Base-by-base conservation (phyloP, 1,139 yeast genomes). In the Pichia terricola region DNA sequence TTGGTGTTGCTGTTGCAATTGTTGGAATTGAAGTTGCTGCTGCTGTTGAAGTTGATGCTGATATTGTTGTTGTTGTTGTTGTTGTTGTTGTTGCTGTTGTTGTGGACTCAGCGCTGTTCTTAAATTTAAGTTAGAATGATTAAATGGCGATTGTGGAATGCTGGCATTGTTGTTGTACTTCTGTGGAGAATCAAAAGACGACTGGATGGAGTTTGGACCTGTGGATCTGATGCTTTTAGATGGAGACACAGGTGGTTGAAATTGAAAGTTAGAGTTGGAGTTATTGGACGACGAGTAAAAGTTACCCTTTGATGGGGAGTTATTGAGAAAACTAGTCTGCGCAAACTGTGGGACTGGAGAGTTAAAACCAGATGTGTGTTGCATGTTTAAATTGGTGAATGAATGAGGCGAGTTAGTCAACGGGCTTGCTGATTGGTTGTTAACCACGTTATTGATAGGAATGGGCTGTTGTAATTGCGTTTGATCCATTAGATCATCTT, bases 181-280 rank as follows among this genome's bases (percentile, higher is more conserved):
- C 34, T 55, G 56, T 11, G 58, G 58, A 3, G 61, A 56, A 9
- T 49, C 50, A 35, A 54, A 39, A 25, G 58, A 56, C 5, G 60
- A 50, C 38, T 52, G 50, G 3, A 59, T 40, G 8, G 50, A 45
- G n/a, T 55, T 52, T 4, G 60, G 55, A 9, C 56, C 57, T n/a
- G 48, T 48, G 4, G 61, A 57, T 39, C 59, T 49, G 3, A 59
- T 40, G 41, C 62, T 58, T 34, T 56, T 49, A 3, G 63, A 53
- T 6, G 65, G 64, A 49, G 60, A 56, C n/a, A 57, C 52, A 11
- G 62, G 61, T 4, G 59, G 60, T 45, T 59, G 62, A 5, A 45
- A 46, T 41, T 46, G 48, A 16, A 16, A 16, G 22, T 16, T 16
- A 16, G 22, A 16, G 22, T 16, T 16, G 22, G 22, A 16, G 22